A percentile compares a stretch with the other conserved stretches of the same genome.
phyloP scores from a whole-genome alignment of 805 yeast genomes.

The Suhomyces sp. region DNA sequence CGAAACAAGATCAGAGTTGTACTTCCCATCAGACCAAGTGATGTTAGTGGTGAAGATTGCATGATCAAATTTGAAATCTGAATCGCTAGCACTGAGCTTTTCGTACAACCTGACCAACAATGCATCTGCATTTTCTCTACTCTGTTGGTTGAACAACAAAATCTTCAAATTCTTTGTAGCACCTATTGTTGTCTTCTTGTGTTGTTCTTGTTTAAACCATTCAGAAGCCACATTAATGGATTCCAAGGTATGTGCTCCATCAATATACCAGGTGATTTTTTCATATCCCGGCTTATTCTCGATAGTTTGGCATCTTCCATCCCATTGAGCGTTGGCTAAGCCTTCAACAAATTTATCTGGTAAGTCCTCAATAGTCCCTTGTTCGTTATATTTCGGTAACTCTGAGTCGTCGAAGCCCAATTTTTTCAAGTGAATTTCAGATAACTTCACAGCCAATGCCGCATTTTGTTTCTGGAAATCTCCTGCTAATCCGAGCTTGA shows the following conservation, averaged over 20 bases:
- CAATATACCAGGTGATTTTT: constrained; percentile 73
- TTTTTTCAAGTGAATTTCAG: constrained; percentile 55
- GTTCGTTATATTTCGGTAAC: constrained; percentile 20
- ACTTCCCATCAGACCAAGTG: constrained; percentile 82
- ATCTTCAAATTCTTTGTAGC: constrained; percentile 41
- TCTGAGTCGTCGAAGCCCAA: constrained; percentile 40
- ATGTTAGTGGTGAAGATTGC: constrained; percentile 88
- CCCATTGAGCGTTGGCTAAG: constrained; percentile 73
- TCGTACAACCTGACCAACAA: constrained; percentile 56
- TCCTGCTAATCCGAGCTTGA: constrained; percentile 74
- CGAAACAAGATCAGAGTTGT: constrained; percentile 80
- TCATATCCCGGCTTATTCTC: constrained; percentile 39
- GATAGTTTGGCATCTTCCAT: constrained; percentile 90
- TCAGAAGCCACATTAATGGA: constrained; percentile 76
- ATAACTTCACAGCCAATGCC: constrained; percentile 75
- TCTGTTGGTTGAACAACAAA: constrained; percentile 89
- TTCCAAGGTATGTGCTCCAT: constrained; percentile 95
- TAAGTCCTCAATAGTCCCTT: constrained; percentile 25
- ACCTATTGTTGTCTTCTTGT: constrained; percentile 1
- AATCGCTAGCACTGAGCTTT: constrained; percentile 24
- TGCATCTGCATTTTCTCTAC: constrained; percentile 71
- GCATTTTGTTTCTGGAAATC: constrained; percentile 85
- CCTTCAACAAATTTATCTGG: constrained; percentile 59
- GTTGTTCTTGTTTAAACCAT: constrained; percentile 58
- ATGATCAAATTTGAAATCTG: constrained; percentile 59